phyloP scores from a whole-genome alignment of 495 filamentous ascomycete genomes.

The Neurospora sp. region DNA sequence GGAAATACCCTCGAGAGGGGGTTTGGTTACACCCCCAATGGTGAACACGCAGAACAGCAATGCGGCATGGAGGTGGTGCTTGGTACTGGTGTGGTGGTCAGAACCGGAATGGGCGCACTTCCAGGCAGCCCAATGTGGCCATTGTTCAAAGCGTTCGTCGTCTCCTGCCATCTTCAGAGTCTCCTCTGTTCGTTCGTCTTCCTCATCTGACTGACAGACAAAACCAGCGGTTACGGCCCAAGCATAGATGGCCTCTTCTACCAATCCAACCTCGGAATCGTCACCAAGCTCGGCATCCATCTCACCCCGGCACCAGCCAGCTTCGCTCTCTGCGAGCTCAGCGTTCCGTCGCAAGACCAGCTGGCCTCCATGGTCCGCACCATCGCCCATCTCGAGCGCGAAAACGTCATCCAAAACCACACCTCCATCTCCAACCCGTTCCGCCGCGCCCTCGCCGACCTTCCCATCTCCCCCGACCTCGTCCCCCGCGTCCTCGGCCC shows the following conservation, averaged over 20 bases:
- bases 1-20: conserved; percentile 39
- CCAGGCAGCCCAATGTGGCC: conserved; percentile 13
- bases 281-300: conserved; percentile 35
- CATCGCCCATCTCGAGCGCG: conserved; percentile 23
- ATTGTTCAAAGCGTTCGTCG: conserved; percentile 13
- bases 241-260: conserved; percentile 33
- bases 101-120: conserved; percentile 39
- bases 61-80: conserved; percentile 41
- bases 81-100: conserved; percentile 33
- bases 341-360: conserved; percentile 33
- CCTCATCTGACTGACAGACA: not conserved
- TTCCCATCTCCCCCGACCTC: not conserved
- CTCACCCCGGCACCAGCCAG: conserved; percentile 32
- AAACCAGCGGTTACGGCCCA: conserved; percentile 21
- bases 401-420: not conserved
- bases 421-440: not conserved
- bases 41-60: conserved; percentile 36
- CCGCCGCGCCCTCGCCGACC: not conserved
- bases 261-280: conserved; percentile 36
- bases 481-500: too few relatives aligned
- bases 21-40: conserved; percentile 35
- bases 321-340: conserved; percentile 33
- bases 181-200: not conserved
- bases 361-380: conserved; percentile 15
- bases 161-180: conserved; percentile 6